Evolutionary conservation across 345 rosid genomes (phyloP).

Genomic region (Viola odorata): DNA sequence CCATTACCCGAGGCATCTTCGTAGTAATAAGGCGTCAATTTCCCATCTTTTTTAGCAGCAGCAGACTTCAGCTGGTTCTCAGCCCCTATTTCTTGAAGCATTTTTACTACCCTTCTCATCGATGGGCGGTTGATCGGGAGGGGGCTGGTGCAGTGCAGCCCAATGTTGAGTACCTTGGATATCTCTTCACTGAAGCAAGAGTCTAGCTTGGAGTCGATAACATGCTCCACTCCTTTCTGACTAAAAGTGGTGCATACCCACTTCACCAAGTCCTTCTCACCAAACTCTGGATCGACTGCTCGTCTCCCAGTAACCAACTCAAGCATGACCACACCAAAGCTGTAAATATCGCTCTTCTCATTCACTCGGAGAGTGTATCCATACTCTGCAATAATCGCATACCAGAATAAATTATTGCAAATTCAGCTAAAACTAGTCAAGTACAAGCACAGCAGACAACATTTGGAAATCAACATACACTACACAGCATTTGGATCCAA

Average conservation of each 20-base stretch:
- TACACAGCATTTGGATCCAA: too few relatives aligned
- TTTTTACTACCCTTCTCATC: constrained; percentile 90
- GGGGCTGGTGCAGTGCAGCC: constrained; percentile 76
- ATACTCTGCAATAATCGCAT: constrained; percentile 54
- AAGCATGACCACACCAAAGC: constrained; percentile 90
- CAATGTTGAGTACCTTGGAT: constrained; percentile 79
- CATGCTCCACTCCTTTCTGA: constrained; percentile 76
- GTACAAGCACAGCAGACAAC: too few relatives aligned
- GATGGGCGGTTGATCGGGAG: constrained; percentile 93
- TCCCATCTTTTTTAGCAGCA: constrained; percentile 57
- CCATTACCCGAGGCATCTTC: constrained; percentile 81
- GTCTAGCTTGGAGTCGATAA: constrained; percentile 73
- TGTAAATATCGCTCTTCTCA: constrained; percentile 99
- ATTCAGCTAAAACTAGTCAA: neutral
- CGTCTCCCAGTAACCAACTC: constrained; percentile 84
- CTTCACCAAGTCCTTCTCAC: constrained; percentile 91
- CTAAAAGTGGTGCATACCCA: constrained; percentile 80
- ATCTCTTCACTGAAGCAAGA: constrained; percentile 80
- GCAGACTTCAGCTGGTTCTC: constrained; percentile 29
- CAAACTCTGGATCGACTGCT: constrained; percentile 73
- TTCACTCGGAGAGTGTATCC: constrained; percentile 95
- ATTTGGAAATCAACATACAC: neutral
- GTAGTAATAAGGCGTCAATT: constrained; percentile 77
- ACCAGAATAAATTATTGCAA: neutral
- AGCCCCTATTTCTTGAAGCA: constrained; percentile 68